Conservation (phyloP, 2,329 filamentous ascomycete genomes). For the Rasamsonia emersonii region DNA sequence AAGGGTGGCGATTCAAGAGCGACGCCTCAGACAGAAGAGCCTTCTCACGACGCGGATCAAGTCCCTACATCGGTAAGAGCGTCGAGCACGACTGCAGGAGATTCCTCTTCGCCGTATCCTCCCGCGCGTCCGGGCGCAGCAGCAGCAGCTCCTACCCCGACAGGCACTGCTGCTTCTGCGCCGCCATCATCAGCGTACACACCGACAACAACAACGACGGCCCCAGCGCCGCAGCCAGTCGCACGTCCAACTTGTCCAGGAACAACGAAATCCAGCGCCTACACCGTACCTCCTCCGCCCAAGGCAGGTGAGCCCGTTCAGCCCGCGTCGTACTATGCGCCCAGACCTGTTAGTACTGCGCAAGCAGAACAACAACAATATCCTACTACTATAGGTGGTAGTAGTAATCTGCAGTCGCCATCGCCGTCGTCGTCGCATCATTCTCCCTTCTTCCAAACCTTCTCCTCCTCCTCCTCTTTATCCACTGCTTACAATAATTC, state of each 20-base stretch:
- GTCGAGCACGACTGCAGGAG: constrained; percentile 15
- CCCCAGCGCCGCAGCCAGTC: constrained; percentile 31
- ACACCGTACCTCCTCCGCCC: constrained; percentile 16
- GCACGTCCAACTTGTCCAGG: constrained; percentile 13
- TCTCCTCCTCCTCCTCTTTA: no score
- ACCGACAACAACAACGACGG: constrained; percentile 7
- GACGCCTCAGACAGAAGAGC: constrained; percentile 4
- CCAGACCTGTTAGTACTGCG: no score
- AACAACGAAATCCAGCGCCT: constrained; percentile 18
- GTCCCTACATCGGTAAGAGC: constrained; percentile 2
- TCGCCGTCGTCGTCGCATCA: no score
- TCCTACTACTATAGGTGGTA: no score
- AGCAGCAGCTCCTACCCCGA: constrained; percentile 20
- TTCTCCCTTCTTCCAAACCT: no score
- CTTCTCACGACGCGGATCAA: background rate
- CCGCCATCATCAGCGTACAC: constrained; percentile 10
- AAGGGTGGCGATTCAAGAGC: no score
- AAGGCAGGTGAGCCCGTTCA: constrained; percentile 10
- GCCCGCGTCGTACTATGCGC: constrained; percentile 29
- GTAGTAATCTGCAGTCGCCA: no score
- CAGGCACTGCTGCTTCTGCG: constrained; percentile 14
- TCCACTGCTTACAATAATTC: no score
- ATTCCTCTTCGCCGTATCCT: constrained; percentile 21
- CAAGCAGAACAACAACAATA: constrained; percentile 26
- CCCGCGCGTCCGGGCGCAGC: constrained; percentile 36